Evolutionary conservation across 164 flowering plant genomes (phyloP).

Genomic region (Piper betle): DNA sequence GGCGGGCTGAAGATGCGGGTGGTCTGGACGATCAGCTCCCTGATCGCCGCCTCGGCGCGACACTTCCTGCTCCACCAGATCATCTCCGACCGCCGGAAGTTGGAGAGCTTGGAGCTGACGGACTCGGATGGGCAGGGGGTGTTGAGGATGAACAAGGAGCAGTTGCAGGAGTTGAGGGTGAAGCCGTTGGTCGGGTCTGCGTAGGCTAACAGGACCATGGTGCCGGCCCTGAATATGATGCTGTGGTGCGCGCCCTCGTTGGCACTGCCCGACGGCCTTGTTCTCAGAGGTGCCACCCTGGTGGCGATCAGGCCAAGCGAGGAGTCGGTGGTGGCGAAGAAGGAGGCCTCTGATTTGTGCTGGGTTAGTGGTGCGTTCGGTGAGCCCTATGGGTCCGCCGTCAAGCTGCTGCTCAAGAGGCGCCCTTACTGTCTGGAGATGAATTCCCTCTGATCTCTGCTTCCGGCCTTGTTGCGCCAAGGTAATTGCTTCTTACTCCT

Average conservation of each 20-base stretch:
- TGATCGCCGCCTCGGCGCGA: conserved; percentile 82
- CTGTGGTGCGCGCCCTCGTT: conserved; percentile 76
- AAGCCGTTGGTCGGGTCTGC: conserved; percentile 78
- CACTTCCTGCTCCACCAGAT: conserved; percentile 81
- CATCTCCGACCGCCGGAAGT: conserved; percentile 61
- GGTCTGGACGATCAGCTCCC: conserved; percentile 84
- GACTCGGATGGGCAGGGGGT: conserved; percentile 91
- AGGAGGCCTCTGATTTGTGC: conserved; percentile 26
- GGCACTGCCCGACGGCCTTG: conserved; percentile 62
- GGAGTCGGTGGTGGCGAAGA: conserved; percentile 30
- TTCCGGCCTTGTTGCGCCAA: not conserved
- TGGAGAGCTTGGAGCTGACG: conserved; percentile 57
- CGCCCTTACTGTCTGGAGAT: conserved; percentile 84
- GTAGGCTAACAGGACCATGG: conserved; percentile 73
- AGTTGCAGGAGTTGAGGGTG: conserved; percentile 76
- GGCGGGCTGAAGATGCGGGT: conserved; percentile 81
- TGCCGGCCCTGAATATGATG: conserved; percentile 79
- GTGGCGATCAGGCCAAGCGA: conserved; percentile 85
- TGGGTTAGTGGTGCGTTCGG: conserved; percentile 71
- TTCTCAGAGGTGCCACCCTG: conserved; percentile 78
- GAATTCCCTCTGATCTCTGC: conserved; percentile 54
- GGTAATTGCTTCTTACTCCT: not conserved
- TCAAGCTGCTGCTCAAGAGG: conserved; percentile 59
- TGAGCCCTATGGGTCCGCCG: conserved; percentile 69
- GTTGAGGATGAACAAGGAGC: conserved; percentile 70